These are phyloP conservation scores for Leccinum longicurvipes DNA, from an alignment of 768 basidiomycete species.

Conservation along the genomic window DNA sequence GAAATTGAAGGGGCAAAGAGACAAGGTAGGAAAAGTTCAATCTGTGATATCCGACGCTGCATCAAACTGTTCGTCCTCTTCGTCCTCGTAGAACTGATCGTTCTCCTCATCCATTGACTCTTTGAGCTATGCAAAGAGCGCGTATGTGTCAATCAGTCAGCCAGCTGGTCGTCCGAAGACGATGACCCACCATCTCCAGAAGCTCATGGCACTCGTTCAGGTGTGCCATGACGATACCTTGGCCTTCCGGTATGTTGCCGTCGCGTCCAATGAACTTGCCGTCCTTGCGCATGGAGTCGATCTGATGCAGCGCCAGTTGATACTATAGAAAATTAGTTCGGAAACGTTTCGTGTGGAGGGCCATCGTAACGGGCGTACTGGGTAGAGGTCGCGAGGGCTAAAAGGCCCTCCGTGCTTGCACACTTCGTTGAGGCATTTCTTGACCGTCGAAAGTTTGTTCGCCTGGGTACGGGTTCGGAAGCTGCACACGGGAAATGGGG, in stretches of 20 bases:
- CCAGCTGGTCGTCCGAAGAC: background rate
- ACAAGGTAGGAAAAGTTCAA: slow-evolving; percentile 3
- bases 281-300: slow-evolving; percentile 89
- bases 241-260: slow-evolving; percentile 90
- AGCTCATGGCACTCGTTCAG: slow-evolving; percentile 95
- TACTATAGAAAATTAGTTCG: slow-evolving; percentile 50
- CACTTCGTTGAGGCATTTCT: slow-evolving; percentile 95
- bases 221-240: slow-evolving; percentile 94
- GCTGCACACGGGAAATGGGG: background rate
- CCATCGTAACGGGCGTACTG: slow-evolving; percentile 52
- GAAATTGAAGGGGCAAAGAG: background rate
- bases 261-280: slow-evolving; percentile 90
- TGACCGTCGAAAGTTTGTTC: slow-evolving; percentile 94
- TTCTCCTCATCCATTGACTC: slow-evolving; percentile 78
- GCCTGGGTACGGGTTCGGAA: slow-evolving; percentile 49
- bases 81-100: slow-evolving; percentile 52
- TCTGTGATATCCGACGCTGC: slow-evolving; percentile 7
- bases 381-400: slow-evolving; percentile 88
- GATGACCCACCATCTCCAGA: slow-evolving; percentile 76
- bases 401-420: slow-evolving; percentile 94
- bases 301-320: slow-evolving; percentile 92
- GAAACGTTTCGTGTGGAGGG: background rate
- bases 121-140: slow-evolving; percentile 45
- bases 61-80: slow-evolving; percentile 36
- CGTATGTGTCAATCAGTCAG: background rate